These are phyloP conservation scores for Capsella rubella DNA, from an alignment of 441 rosid genomes.

Conservation along the genomic window DNA sequence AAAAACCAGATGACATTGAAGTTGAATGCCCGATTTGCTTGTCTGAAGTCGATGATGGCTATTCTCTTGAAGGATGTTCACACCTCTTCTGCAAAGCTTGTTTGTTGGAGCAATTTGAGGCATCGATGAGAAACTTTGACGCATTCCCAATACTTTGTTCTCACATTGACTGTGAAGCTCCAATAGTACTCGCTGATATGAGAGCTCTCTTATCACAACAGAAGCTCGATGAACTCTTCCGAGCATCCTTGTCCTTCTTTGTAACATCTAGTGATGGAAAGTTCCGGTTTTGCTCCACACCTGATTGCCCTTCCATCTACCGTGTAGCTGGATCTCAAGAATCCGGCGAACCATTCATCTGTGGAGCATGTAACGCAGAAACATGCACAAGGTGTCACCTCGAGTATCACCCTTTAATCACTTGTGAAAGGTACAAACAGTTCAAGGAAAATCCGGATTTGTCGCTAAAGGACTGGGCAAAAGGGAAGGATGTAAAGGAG, in stretches of 20 bases:
- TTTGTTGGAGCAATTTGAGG: conserved; percentile 82
- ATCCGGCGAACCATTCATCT: conserved; percentile 58
- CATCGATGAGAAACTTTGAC: conserved; percentile 69
- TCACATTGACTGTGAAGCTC: conserved; percentile 55
- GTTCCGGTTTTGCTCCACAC: conserved; percentile 88
- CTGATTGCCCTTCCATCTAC: conserved; percentile 89
- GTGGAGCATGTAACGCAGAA: conserved; percentile 83
- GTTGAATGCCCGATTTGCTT: conserved; percentile 68
- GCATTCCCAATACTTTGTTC: conserved; percentile 75
- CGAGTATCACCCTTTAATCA: conserved; percentile 76
- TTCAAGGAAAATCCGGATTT: conserved; percentile 86
- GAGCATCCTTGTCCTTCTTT: conserved; percentile 71
- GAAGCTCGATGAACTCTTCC: conserved; percentile 81
- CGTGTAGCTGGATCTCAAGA: conserved; percentile 56
- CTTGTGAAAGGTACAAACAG: conserved; percentile 71
- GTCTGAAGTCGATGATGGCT: conserved; percentile 67
- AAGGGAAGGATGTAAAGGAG: conserved; percentile 71
- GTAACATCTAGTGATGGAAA: conserved; percentile 69
- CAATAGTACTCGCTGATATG: conserved; percentile 65
- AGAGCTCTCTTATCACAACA: conserved; percentile 64
- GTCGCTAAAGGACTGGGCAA: conserved; percentile 82
- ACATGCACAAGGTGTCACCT: conserved; percentile 84
- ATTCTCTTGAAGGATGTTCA: conserved; percentile 63
- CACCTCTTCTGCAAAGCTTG: conserved; percentile 67
- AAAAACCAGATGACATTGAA: conserved; percentile 41